Conservation (phyloP, 83 land plant species). For the Thuja plicata region DNA sequence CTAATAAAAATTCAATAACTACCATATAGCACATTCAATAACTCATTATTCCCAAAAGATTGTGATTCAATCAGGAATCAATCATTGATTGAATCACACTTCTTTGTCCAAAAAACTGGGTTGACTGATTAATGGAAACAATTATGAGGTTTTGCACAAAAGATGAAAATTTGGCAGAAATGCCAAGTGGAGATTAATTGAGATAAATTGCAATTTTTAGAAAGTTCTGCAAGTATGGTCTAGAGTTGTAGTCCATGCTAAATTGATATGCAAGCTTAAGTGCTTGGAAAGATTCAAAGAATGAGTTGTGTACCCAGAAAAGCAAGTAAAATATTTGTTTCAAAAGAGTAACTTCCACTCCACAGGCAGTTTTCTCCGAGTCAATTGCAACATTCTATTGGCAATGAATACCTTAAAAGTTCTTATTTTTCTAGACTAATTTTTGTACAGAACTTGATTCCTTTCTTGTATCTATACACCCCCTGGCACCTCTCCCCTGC, state of each 20-base stretch:
- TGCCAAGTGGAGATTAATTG: too few relatives aligned
- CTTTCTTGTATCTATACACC: not conserved
- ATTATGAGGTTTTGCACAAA: too few relatives aligned
- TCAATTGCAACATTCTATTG: not conserved
- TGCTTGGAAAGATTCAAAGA: not conserved
- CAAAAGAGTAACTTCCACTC: not conserved
- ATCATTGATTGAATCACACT: too few relatives aligned
- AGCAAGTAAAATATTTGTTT: not conserved
- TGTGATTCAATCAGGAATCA: too few relatives aligned
- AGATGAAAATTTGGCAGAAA: too few relatives aligned
- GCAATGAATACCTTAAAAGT: not conserved
- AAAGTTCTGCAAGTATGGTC: too few relatives aligned
- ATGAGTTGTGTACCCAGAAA: not conserved
- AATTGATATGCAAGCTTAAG: not conserved
- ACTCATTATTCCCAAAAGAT: too few relatives aligned
- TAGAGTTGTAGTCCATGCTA: not conserved
- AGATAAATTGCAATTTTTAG: too few relatives aligned
- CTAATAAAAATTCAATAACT: not conserved
- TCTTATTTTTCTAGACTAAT: not conserved
- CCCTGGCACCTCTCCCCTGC: not conserved
- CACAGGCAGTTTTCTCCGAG: not conserved
- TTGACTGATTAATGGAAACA: too few relatives aligned
- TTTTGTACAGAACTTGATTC: not conserved
- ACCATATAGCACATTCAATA: not conserved
- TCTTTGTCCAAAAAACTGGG: too few relatives aligned